Conservation (phyloP, 2,329 filamentous ascomycete species). For the Xylaria hypoxylon region DNA sequence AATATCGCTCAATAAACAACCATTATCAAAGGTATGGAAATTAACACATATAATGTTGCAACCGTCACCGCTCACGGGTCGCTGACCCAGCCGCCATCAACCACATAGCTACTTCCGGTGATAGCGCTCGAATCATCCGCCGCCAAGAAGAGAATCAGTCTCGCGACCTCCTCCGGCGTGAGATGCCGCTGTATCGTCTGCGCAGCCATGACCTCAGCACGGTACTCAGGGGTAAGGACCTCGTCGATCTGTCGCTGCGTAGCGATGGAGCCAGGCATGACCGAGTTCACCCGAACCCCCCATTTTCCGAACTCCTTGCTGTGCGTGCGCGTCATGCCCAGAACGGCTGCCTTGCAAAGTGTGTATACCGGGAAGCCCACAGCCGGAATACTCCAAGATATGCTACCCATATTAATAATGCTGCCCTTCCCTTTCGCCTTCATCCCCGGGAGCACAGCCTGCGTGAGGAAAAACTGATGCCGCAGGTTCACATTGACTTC, state of each 20-base stretch:
- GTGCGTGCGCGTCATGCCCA: conserved; percentile 55
- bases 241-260: conserved; percentile 59
- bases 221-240: conserved; percentile 57
- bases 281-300: conserved; percentile 60
- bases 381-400: conserved; percentile 54
- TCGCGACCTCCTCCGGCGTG: conserved; percentile 58
- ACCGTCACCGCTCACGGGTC: conserved; percentile 38
- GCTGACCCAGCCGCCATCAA: conserved; percentile 54
- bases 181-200: conserved; percentile 59
- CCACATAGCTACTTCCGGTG: conserved; percentile 57
- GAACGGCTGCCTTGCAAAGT: conserved; percentile 55
- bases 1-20: background rate
- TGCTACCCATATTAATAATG: conserved; percentile 57
- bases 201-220: conserved; percentile 51
- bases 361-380: conserved; percentile 52
- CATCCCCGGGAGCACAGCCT: conserved; percentile 54
- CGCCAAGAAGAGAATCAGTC: conserved; percentile 59
- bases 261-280: conserved; percentile 62
- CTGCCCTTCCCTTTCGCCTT: conserved; percentile 47
- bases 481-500: conserved; percentile 60
- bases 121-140: conserved; percentile 61
- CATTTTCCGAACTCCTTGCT: conserved; percentile 53
- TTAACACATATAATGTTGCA: too few relatives aligned
- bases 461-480: conserved; percentile 58
- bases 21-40: background rate